Evolutionary conservation across 163 green algal genomes (phyloP).

Genomic region (Prototheca wickerhamii): DNA sequence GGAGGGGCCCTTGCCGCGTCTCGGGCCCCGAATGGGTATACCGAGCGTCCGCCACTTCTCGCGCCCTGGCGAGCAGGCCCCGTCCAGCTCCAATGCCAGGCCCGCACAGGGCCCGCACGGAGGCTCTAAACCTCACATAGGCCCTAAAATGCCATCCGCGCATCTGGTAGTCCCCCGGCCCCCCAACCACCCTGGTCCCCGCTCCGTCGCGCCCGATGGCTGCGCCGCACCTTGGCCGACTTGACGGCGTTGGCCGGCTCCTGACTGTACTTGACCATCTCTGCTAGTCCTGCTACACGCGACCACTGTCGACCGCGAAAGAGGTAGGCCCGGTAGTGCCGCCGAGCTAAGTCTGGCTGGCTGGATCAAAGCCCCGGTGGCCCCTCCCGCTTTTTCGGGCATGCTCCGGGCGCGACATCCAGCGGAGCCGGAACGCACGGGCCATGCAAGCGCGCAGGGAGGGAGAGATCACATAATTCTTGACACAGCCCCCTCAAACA

Average conservation of each 20-base stretch:
- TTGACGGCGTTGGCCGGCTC: slow-evolving; percentile 64
- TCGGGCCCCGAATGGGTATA: too few species aligned
- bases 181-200: not conserved
- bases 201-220: not conserved
- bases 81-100: too few species aligned
- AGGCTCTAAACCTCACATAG: too few species aligned
- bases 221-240: slow-evolving; percentile 71
- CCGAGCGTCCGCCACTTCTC: too few species aligned
- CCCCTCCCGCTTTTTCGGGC: not conserved
- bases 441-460: too few species aligned
- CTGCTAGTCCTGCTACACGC: slow-evolving; percentile 1
- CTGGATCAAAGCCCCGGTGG: not conserved
- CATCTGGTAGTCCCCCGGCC: not conserved
- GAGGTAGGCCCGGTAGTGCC: not conserved
- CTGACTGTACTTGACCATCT: slow-evolving; percentile 74
- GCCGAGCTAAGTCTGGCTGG: not conserved
- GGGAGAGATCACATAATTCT: too few species aligned
- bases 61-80: too few species aligned
- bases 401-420: not conserved
- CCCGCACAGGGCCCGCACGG: too few species aligned
- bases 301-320: not conserved
- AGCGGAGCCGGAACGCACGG: too few species aligned
- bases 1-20: too few species aligned
- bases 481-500: too few species aligned
- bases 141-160: too few species aligned